phyloP scores from a whole-genome alignment of 164 flowering plant species.

The Chimonanthus salicifolius region DNA sequence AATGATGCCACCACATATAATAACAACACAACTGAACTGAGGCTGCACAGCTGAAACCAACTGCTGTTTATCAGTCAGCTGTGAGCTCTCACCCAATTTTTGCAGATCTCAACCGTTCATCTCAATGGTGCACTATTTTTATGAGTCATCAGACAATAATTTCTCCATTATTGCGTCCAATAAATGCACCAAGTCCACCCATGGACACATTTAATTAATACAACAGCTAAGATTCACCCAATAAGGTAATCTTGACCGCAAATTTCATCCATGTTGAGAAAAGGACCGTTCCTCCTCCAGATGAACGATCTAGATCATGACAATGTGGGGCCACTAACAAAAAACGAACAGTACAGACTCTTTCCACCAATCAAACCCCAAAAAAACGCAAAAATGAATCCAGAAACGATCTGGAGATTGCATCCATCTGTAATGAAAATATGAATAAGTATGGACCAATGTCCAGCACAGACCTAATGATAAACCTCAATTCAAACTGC shows the following conservation, averaged over 20 bases:
- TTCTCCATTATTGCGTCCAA: not conserved
- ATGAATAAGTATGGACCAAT: no score
- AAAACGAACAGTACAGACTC: not conserved
- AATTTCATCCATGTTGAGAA: not conserved
- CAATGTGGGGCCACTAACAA: not conserved
- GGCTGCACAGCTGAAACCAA: not conserved
- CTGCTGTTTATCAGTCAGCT: not conserved
- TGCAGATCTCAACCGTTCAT: not conserved
- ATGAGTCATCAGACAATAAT: no score
- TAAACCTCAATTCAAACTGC: no score
- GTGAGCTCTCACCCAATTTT: not conserved
- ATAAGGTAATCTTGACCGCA: no score
- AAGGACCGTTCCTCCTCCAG: not conserved
- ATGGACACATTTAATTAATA: not conserved
- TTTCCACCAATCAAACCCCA: not conserved
- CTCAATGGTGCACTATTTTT: not conserved
- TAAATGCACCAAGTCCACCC: not conserved
- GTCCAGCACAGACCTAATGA: no score
- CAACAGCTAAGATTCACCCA: not conserved
- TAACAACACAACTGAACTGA: not conserved
- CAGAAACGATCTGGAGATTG: not conserved
- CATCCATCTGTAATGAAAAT: no score
- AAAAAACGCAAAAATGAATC: no score
- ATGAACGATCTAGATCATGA: not conserved
- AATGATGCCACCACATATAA: not conserved